A percentile compares a stretch with the other conserved stretches of the same genome.
phyloP scores from a whole-genome alignment of 768 basidiomycete species.

The Auricularia auricula-judae region DNA sequence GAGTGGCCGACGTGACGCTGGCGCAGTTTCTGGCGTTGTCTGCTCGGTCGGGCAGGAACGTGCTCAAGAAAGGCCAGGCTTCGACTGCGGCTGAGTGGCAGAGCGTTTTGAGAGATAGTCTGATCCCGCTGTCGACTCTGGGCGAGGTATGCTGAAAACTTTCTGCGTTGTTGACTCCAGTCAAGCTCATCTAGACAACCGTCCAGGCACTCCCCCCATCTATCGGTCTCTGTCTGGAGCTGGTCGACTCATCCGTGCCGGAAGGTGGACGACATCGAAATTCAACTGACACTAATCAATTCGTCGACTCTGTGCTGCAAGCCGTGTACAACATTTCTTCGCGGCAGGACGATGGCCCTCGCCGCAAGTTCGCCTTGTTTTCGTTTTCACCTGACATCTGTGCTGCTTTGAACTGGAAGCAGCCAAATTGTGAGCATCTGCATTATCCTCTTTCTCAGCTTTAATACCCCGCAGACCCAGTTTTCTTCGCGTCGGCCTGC shows the following conservation, averaged over 20 bases:
- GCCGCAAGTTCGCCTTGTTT: conserved; percentile 80
- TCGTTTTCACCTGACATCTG: conserved; percentile 88
- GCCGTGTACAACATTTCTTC: conserved; percentile 55
- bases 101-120: conserved; percentile 14
- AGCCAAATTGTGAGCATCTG: conserved; percentile 76
- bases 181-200: background rate
- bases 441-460: background rate
- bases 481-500: conserved; percentile 87
- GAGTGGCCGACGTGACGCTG: conserved; percentile 75
- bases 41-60: conserved; percentile 32
- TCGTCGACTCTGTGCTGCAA: conserved; percentile 76
- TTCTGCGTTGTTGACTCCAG: background rate
- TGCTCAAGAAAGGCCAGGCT: conserved; percentile 9
- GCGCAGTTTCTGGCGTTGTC: conserved; percentile 70
- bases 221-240: conserved; percentile 72
- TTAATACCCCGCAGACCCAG: conserved; percentile 53
- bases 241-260: conserved; percentile 58
- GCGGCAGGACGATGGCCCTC: conserved; percentile 32
- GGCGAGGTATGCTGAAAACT: conserved; percentile 31
- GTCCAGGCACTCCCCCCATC: conserved; percentile 43
- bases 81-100: conserved; percentile 25
- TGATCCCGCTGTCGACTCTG: conserved; percentile 71
- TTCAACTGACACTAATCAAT: conserved; percentile 56
- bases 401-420: conserved; percentile 94
- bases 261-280: conserved; percentile 28